Base-by-base conservation (phyloP, 2,329 filamentous ascomycete species). In the Colletotrichum noveboracense region DNA sequence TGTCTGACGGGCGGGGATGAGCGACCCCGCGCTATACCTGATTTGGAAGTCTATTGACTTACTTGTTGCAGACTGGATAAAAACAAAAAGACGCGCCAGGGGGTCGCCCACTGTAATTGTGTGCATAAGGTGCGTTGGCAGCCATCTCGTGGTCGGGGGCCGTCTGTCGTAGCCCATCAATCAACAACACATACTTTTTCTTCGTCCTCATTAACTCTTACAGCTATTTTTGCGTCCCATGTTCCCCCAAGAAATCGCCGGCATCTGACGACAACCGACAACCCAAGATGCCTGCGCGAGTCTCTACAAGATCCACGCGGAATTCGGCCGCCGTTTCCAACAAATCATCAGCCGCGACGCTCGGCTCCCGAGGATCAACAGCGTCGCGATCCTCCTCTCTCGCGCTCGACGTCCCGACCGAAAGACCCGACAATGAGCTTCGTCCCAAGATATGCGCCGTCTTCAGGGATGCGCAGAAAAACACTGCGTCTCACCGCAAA, bases 401-500 rank as follows among this genome's bases (percentile, higher is more conserved):
- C 24, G 83, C 82, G 77, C 26, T 85, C 78, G 86, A 90, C 56
- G 84, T 94, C n/a, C 93, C 94, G 52, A 91, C 93, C 80, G 95
- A 98, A 82, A 90, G 93, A 5, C 91, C 92, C 69, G 89, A 92
- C 62, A 95, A 91, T 74, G 90, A 90, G 18, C 87, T 98, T 79
- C 94, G 96, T 80, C 90, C 89, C 43, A 94, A 94, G 81, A 89
- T 98, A 68, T 94, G 93, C 82, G 86, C 89, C 70, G 89, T 95
- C 65, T 96, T 96, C 81, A 90, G 90, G 78, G 94, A 96, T 83
- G 96, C 96, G 38, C 97, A 99, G 84, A 93, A 94, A 80, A 97
- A 95, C 2, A 97, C 94, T 0, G 95, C 96, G 2, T 95, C 95
- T 3, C 97, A 99, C 83, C 90, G 96, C 76, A 98, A 98, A 83